Percentiles rank a stretch among this genome's conserved stretches.
These are phyloP conservation scores for Pittosporum tobira DNA, from an alignment of 129 eudicot species.

Conservation along the genomic window DNA sequence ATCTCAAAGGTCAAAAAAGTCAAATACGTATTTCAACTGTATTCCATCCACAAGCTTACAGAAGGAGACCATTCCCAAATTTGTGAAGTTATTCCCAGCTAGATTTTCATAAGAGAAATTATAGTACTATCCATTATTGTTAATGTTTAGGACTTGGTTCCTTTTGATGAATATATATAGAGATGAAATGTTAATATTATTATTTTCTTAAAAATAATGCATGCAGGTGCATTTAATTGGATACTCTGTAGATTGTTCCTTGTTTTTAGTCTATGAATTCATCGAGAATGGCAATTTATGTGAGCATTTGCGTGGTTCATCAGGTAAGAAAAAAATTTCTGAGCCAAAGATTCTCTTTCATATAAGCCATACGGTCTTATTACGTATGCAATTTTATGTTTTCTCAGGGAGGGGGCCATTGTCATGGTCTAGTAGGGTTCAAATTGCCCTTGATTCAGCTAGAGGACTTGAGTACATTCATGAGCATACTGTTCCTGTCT, in stretches of 20 bases:
- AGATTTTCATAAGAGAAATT: too few relatives aligned
- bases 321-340: constrained; percentile 29
- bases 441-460: constrained; percentile 94
- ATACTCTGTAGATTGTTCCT: constrained; percentile 71
- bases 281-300: constrained; percentile 81
- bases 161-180: background rate
- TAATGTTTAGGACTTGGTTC: too few relatives aligned
- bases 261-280: constrained; percentile 80
- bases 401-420: constrained; percentile 47
- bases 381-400: background rate
- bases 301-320: constrained; percentile 57
- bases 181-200: background rate
- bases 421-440: constrained; percentile 77
- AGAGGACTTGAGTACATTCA: constrained; percentile 99
- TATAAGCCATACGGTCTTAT: background rate
- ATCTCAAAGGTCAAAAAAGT: too few relatives aligned
- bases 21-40: too few relatives aligned
- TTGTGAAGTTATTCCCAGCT: too few relatives aligned
- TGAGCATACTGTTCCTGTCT: constrained; percentile 81
- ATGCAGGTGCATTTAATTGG: constrained; percentile 89
- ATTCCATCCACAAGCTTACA: too few relatives aligned
- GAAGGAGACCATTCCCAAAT: too few relatives aligned
- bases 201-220: too few relatives aligned
- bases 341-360: background rate
- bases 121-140: too few relatives aligned